A percentile compares a stretch with the other conserved stretches of the same genome.
phyloP scores from a whole-genome alignment of 768 basidiomycete species.

The Gelatoporia subvermispora region DNA sequence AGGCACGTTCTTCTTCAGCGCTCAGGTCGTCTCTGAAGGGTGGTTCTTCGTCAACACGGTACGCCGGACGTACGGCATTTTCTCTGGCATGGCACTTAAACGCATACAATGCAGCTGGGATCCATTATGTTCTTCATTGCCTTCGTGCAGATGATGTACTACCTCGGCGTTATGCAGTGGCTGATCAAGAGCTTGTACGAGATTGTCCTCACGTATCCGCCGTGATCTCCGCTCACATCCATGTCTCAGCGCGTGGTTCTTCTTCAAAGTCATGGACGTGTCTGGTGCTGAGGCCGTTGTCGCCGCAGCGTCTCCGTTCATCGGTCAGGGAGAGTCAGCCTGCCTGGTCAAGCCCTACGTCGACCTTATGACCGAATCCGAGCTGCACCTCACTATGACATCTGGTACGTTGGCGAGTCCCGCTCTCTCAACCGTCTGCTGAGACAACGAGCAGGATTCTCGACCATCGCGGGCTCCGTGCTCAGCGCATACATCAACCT shows the following conservation, averaged over 20 bases:
- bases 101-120: conserved; percentile 40
- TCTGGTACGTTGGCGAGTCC: conserved; percentile 43
- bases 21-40: conserved; percentile 54
- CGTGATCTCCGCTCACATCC: background rate
- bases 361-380: conserved; percentile 79
- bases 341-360: conserved; percentile 83
- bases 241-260: conserved; percentile 73
- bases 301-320: conserved; percentile 89
- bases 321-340: conserved; percentile 87
- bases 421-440: background rate
- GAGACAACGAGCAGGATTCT: conserved; percentile 50
- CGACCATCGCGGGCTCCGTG: conserved; percentile 90
- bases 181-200: conserved; percentile 76
- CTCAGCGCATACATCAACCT: conserved; percentile 76
- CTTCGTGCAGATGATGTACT: conserved; percentile 88
- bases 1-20: conserved; percentile 79
- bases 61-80: conserved; percentile 6
- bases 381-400: conserved; percentile 86
- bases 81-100: conserved; percentile 11
- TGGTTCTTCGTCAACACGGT: conserved; percentile 87
- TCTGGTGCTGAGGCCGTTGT: conserved; percentile 96
- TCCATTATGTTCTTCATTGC: conserved; percentile 94
- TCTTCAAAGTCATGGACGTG: conserved; percentile 86
- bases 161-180: conserved; percentile 93
- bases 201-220: background rate